These are phyloP conservation scores for Arthrobotrys sphaeroides DNA, from an alignment of 2,329 filamentous ascomycete genomes.

Conservation along the genomic window DNA sequence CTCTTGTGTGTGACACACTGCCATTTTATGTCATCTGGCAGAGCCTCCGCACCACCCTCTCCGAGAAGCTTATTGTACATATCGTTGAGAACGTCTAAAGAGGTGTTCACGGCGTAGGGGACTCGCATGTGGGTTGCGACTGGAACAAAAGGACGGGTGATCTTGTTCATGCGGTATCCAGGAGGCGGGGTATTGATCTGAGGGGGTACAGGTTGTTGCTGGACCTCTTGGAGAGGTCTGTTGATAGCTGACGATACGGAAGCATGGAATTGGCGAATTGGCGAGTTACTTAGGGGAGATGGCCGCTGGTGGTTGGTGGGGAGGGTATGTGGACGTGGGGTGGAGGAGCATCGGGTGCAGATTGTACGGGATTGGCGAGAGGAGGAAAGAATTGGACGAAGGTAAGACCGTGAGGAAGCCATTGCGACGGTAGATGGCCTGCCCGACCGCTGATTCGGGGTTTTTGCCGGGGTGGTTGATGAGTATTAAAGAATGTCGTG, in stretches of 20 bases:
- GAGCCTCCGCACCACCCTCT: constrained; percentile 73
- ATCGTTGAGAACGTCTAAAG: constrained; percentile 76
- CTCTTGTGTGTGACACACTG: constrained; percentile 97
- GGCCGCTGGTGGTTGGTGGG: constrained; percentile 43
- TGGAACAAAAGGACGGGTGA: constrained; percentile 55
- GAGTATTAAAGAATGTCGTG: constrained; percentile 1
- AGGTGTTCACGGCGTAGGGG: constrained; percentile 71
- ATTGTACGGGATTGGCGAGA: constrained; percentile 26
- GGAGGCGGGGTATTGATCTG: constrained; percentile 28
- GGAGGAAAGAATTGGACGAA: constrained; percentile 36
- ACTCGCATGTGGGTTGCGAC: constrained; percentile 49
- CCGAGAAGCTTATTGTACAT: constrained; percentile 77
- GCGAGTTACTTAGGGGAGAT: neutral
- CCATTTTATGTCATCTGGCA: constrained; percentile 95
- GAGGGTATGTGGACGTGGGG: constrained; percentile 13
- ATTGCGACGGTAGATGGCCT: neutral
- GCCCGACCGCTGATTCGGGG: neutral
- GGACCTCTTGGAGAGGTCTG: constrained; percentile 39
- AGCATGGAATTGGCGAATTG: constrained; percentile 6
- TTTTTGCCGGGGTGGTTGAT: neutral
- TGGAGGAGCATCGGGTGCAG: constrained; percentile 37
- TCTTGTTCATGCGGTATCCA: constrained; percentile 52
- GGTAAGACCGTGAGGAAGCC: constrained; percentile 26
- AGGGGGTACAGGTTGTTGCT: constrained; percentile 41
- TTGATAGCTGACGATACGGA: constrained; percentile 12